Base-by-base conservation (phyloP, 768 basidiomycete genomes). In the Psilocybe azurescens region DNA sequence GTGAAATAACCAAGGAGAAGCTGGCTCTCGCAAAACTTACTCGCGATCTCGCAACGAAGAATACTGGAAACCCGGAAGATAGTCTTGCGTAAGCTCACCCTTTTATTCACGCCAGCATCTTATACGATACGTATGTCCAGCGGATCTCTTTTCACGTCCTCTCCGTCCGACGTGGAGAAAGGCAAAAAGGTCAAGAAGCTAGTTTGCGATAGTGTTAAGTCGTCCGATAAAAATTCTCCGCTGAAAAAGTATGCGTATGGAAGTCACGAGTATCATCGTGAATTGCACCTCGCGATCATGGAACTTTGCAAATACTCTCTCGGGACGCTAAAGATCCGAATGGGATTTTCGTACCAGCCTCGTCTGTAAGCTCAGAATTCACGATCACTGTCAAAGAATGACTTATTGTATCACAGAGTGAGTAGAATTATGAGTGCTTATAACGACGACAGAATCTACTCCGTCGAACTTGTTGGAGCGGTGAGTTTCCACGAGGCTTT, bases 381-480 rank as follows among this genome's bases (percentile, higher is more conserved):
- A 10, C 14, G 28, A 33, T 6, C 24, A 33, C 7, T 29, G n/a
- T 4, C 8, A 28, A 28, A 50, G 11, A 50, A 18, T 20, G 24
- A 50, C 49, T 29, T 52, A 20, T 8, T 29, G 11, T 33, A 33
- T 10, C 36, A 3, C 50, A 59, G 61, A 16, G 30, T 63, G 18
- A 50, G 32, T 38, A 77, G 79, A 39, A 77, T 87, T 14, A 69
- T 85, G 72, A 74, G 75, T 44, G 86, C 85, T 0, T 89, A 89
- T 66, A 69, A 63, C 3, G 75, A 84, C 29, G 83, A 82, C 29
- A 78, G 81, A 56, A 76, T 78, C 0, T 88, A 84, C 65, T 88
- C 86, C 0, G 72, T 86, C 20, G 80, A 88, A 38, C 79, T 89
- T 1, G 78, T 82, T 5, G 85, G 85, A 3, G 87, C 87, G 1